These are phyloP conservation scores for Candida silvicultrix DNA, from an alignment of 805 yeast genomes.

Conservation along the genomic window DNA sequence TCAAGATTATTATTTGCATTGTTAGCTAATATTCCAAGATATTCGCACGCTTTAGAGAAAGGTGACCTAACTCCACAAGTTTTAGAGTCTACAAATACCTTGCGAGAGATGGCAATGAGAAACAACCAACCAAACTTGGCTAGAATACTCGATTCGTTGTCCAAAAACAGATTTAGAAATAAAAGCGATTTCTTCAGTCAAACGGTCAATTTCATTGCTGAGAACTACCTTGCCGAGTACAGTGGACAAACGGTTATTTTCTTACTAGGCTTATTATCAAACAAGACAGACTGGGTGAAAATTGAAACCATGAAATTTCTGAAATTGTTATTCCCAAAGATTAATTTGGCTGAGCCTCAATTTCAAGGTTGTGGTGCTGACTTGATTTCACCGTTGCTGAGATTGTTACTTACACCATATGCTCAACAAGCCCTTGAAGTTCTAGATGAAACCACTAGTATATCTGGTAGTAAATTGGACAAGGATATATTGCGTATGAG, in stretches of 20 bases:
- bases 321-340: constrained; percentile 66
- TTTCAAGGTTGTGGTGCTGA: constrained; percentile 93
- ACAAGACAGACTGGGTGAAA: constrained; percentile 73
- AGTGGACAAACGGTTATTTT: constrained; percentile 73
- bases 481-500: constrained; percentile 89
- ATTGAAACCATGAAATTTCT: constrained; percentile 72
- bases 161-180: constrained; percentile 78
- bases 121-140: constrained; percentile 54
- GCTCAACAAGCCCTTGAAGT: constrained; percentile 89
- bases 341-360: constrained; percentile 71
- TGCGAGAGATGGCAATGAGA: constrained; percentile 56
- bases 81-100: constrained; percentile 43
- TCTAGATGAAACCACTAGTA: constrained; percentile 72
- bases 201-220: constrained; percentile 61
- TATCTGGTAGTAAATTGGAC: constrained; percentile 89
- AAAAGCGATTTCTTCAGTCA: constrained; percentile 86
- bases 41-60: constrained; percentile 70
- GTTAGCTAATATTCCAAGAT: constrained; percentile 77
- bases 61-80: constrained; percentile 45
- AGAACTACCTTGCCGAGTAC: constrained; percentile 64
- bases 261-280: constrained; percentile 72
- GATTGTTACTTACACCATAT: constrained; percentile 74
- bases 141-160: constrained; percentile 67
- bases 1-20: constrained; percentile 66
- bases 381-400: constrained; percentile 79